phyloP scores from a whole-genome alignment of 1,139 yeast species.

The Sugiyamaella pinicola region DNA sequence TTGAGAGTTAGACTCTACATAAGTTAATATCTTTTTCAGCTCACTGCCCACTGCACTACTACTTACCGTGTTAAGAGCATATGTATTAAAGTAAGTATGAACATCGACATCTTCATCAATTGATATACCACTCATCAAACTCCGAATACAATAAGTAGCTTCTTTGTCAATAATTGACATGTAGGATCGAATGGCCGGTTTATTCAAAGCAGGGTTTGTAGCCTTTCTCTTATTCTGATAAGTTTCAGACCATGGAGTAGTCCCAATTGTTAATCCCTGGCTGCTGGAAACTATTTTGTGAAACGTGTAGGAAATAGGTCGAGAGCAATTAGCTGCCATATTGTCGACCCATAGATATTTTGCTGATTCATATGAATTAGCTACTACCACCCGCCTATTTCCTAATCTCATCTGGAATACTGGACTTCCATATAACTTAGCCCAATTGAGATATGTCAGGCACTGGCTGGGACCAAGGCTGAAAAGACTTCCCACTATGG shows the following conservation, averaged over 20 bases:
- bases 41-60: neutral
- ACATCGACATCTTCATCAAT: slow-evolving; percentile 42
- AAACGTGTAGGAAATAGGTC: slow-evolving; percentile 69
- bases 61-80: slow-evolving; percentile 51
- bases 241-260: slow-evolving; percentile 67
- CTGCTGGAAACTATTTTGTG: slow-evolving; percentile 65
- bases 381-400: slow-evolving; percentile 57
- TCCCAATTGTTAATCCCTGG: slow-evolving; percentile 66
- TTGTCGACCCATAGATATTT: slow-evolving; percentile 56
- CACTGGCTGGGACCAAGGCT: slow-evolving; percentile 58
- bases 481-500: slow-evolving; percentile 55
- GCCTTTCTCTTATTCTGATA: slow-evolving; percentile 57
- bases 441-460: slow-evolving; percentile 53
- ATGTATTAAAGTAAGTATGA: slow-evolving; percentile 52
- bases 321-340: slow-evolving; percentile 59
- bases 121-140: slow-evolving; percentile 22
- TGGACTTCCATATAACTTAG: slow-evolving; percentile 45
- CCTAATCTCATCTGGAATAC: slow-evolving; percentile 70
- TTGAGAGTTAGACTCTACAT: slow-evolving; percentile 53
- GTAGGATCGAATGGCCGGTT: slow-evolving; percentile 40
- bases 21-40: neutral
- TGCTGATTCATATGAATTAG: slow-evolving; percentile 61
- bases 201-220: slow-evolving; percentile 55
- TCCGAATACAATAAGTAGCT: slow-evolving; percentile 37
- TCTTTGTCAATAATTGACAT: slow-evolving; percentile 51